Percentiles rank a stretch among this genome's conserved stretches.
Evolutionary conservation across 805 yeast species (phyloP).

Genomic region (Nematodospora valgi): DNA sequence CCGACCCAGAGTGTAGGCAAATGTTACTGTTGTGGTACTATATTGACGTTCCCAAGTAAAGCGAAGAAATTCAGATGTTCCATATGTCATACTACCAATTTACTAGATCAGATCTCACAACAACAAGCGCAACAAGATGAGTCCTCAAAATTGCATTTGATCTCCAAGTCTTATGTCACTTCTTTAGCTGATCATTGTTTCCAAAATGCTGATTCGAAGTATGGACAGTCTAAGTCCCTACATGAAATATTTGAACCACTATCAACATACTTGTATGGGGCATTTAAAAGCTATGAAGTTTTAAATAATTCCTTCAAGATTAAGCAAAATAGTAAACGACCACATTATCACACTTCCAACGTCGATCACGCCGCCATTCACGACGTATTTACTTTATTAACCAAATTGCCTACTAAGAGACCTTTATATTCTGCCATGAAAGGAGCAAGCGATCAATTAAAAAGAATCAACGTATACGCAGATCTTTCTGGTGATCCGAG

Average conservation of each 20-base stretch:
- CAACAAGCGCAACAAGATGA: neutral
- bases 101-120: slow-evolving; percentile 17
- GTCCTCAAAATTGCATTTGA: slow-evolving; percentile 11
- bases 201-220: slow-evolving; percentile 9
- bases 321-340: slow-evolving; percentile 20
- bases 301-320: slow-evolving; percentile 56
- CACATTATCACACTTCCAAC: slow-evolving; percentile 45
- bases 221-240: slow-evolving; percentile 11
- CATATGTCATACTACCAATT: slow-evolving; percentile 53
- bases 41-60: slow-evolving; percentile 26
- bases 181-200: slow-evolving; percentile 33
- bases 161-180: slow-evolving; percentile 32
- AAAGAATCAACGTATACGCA: slow-evolving; percentile 41
- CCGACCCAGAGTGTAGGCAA: slow-evolving; percentile 15
- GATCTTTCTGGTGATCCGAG: slow-evolving; percentile 38
- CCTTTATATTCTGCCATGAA: slow-evolving; percentile 56
- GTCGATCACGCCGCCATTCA: slow-evolving; percentile 48
- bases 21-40: slow-evolving; percentile 38
- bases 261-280: slow-evolving; percentile 40
- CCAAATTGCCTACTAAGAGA: slow-evolving; percentile 53
- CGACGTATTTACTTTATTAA: slow-evolving; percentile 43
- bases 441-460: slow-evolving; percentile 50
- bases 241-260: slow-evolving; percentile 47
- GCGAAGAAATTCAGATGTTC: slow-evolving; percentile 53
- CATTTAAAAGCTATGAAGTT: slow-evolving; percentile 46